A percentile compares a stretch with the other conserved stretches of the same genome.
Evolutionary conservation across 2,329 filamentous ascomycete genomes (phyloP).

Genomic region (Zelopaecilomyces penicillatus): DNA sequence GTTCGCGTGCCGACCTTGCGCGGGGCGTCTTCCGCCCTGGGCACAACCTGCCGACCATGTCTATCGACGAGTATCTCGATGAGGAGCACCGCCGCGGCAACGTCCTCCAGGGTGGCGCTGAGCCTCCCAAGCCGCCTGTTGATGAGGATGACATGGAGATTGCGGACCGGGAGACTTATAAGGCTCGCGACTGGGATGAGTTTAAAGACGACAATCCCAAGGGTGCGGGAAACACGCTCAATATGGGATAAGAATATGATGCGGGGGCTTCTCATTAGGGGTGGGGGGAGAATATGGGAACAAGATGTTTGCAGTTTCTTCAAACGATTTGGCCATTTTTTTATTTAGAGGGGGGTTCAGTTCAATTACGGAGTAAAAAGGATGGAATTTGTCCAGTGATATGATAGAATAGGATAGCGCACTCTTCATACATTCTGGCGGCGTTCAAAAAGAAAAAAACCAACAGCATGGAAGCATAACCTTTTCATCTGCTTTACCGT

Average conservation of each 20-base stretch:
- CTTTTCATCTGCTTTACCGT: too few species aligned
- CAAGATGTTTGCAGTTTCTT: too few species aligned
- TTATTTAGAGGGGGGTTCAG: too few species aligned
- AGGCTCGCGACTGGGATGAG: slow-evolving; percentile 92
- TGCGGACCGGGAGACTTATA: slow-evolving; percentile 83
- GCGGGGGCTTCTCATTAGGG: too few species aligned
- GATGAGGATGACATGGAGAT: slow-evolving; percentile 90
- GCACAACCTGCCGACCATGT: slow-evolving; percentile 94
- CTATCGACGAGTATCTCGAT: slow-evolving; percentile 93
- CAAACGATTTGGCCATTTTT: too few species aligned
- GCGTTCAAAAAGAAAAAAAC: too few species aligned
- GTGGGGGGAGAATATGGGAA: too few species aligned
- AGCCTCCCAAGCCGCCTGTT: slow-evolving; percentile 59
- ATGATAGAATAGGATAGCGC: too few species aligned
- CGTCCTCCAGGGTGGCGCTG: slow-evolving; percentile 85
- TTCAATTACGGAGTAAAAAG: too few species aligned
- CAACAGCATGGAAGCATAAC: too few species aligned
- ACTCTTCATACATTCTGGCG: too few species aligned
- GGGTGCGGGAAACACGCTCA: slow-evolving; percentile 74
- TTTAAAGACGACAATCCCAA: slow-evolving; percentile 84
- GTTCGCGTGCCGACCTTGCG: slow-evolving; percentile 65
- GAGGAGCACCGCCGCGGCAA: slow-evolving; percentile 79
- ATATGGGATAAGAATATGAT: slow-evolving; percentile 48
- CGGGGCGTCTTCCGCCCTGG: slow-evolving; percentile 80
- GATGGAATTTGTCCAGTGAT: too few species aligned